A percentile compares a stretch with the other conserved stretches of the same genome.
Conservation (phyloP, 306 rosid species). For the Citrullus mucosospermus region DNA sequence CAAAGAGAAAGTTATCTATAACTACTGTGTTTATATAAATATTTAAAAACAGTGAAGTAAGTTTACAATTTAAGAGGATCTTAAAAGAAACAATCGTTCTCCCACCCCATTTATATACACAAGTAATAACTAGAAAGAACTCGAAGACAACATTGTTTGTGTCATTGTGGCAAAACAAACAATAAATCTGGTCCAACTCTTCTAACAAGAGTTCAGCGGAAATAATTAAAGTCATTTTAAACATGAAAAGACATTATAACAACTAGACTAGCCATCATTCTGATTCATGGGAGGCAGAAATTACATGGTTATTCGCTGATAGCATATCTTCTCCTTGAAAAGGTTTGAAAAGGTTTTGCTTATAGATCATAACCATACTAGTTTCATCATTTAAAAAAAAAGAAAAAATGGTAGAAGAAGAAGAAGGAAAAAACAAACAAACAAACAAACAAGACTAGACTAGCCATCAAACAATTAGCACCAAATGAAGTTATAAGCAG, state of each 20-base stretch:
- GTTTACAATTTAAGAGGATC: not conserved
- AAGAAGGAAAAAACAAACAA: too few relatives aligned
- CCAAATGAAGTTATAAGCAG: not conserved
- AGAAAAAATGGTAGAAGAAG: too few relatives aligned
- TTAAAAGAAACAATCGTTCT: not conserved
- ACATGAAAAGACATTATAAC: not conserved
- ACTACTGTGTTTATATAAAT: not conserved
- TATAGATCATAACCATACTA: too few relatives aligned
- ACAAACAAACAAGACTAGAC: too few relatives aligned
- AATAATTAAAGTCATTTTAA: not conserved
- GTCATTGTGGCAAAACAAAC: not conserved
- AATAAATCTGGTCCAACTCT: not conserved
- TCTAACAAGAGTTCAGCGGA: not conserved
- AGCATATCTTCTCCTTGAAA: too few relatives aligned
- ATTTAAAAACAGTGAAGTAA: not conserved
- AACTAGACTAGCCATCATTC: not conserved
- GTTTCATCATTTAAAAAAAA: too few relatives aligned
- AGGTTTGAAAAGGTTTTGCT: too few relatives aligned
- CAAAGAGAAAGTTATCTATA: not conserved
- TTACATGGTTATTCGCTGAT: too few relatives aligned
- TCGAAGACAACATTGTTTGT: not conserved
- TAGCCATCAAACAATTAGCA: not conserved
- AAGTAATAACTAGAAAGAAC: not conserved
- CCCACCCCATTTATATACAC: not conserved
- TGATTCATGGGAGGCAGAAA: too few relatives aligned